phyloP scores from a whole-genome alignment of 2,329 filamentous ascomycete species.

The Furcasterigmium furcatum region DNA sequence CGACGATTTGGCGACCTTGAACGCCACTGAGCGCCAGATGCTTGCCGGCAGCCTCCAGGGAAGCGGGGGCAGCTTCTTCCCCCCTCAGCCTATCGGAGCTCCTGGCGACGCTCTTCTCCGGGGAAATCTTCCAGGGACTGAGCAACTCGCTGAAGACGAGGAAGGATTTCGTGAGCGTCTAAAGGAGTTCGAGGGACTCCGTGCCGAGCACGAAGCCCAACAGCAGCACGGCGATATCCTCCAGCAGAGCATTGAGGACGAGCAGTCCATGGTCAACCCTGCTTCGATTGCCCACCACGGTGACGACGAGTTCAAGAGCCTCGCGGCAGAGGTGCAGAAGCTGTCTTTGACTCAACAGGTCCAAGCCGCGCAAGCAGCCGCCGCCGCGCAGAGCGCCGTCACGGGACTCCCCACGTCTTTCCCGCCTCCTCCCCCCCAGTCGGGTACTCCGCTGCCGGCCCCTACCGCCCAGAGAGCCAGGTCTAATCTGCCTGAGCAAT shows the following conservation, averaged over 20 bases:
- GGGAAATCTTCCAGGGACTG: slow-evolving; percentile 44
- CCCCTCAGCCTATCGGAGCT: slow-evolving; percentile 34
- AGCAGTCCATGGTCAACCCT: background rate
- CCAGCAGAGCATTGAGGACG: slow-evolving; percentile 12
- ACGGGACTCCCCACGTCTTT: slow-evolving; percentile 74
- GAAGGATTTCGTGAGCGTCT: slow-evolving; percentile 69
- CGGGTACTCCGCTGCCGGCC: slow-evolving; percentile 79
- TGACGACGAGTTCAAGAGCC: background rate
- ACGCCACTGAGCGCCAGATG: slow-evolving; percentile 49
- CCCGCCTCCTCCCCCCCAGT: slow-evolving; percentile 67
- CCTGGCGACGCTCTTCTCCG: slow-evolving; percentile 35
- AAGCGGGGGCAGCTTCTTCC: slow-evolving; percentile 17
- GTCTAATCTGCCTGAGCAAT: slow-evolving; percentile 78
- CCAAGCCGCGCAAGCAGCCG: slow-evolving; percentile 63
- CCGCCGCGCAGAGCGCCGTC: slow-evolving; percentile 44
- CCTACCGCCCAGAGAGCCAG: slow-evolving; percentile 82
- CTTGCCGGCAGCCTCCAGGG: slow-evolving; percentile 37
- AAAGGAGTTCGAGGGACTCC: slow-evolving; percentile 77
- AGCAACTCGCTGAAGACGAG: slow-evolving; percentile 49
- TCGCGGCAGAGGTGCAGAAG: slow-evolving; percentile 14
- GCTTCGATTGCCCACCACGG: slow-evolving; percentile 1
- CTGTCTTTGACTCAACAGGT: slow-evolving; percentile 82
- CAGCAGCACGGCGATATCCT: background rate
- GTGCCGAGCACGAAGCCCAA: slow-evolving; percentile 63
- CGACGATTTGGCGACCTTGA: slow-evolving; percentile 71